A percentile compares a stretch with the other conserved stretches of the same genome.
These are phyloP conservation scores for Sphaerosporella brunnea DNA, from an alignment of 495 filamentous ascomycete genomes.

Conservation along the genomic window DNA sequence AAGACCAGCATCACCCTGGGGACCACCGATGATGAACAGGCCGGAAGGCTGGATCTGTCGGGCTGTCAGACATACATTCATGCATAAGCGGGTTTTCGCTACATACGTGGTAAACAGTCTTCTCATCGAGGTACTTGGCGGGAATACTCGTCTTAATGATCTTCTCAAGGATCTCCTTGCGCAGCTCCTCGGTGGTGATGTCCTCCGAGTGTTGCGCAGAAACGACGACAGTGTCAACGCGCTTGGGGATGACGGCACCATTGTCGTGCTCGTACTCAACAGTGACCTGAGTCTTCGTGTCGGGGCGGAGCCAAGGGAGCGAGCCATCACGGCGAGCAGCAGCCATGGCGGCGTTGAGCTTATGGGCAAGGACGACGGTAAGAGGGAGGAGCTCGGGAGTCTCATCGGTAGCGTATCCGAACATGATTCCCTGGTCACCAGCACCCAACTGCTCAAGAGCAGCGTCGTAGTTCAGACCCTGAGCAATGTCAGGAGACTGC, in stretches of 20 bases:
- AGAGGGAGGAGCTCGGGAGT: conserved; percentile 92
- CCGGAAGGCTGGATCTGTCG: conserved; percentile 83
- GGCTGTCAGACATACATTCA: conserved; percentile 21
- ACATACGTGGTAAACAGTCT: conserved; percentile 79
- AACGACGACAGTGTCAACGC: conserved; percentile 93
- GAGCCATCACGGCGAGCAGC: conserved; percentile 67
- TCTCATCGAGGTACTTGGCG: conserved; percentile 73
- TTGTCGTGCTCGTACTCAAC: conserved; percentile 94
- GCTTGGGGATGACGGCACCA: conserved; percentile 77
- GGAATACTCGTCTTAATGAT: conserved; percentile 90
- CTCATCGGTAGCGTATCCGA: conserved; percentile 98
- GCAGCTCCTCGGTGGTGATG: conserved; percentile 80
- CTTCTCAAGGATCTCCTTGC: conserved; percentile 93
- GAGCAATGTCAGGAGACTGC: conserved; percentile 96
- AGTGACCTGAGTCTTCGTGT: conserved; percentile 99
- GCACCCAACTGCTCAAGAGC: conserved; percentile 94
- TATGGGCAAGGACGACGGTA: conserved; percentile 82
- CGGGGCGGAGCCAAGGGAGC: conserved; percentile 86
- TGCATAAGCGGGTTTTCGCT: not conserved
- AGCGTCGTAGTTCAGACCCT: conserved; percentile 92
- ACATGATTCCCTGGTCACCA: conserved; percentile 99
- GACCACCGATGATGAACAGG: conserved; percentile 96
- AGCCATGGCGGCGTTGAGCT: conserved; percentile 86
- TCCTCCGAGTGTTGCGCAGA: conserved; percentile 82
- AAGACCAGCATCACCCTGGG: conserved; percentile 95